Evolutionary conservation across 352 stramenopile species (phyloP).

Genomic region (Phytophthora citricola): DNA sequence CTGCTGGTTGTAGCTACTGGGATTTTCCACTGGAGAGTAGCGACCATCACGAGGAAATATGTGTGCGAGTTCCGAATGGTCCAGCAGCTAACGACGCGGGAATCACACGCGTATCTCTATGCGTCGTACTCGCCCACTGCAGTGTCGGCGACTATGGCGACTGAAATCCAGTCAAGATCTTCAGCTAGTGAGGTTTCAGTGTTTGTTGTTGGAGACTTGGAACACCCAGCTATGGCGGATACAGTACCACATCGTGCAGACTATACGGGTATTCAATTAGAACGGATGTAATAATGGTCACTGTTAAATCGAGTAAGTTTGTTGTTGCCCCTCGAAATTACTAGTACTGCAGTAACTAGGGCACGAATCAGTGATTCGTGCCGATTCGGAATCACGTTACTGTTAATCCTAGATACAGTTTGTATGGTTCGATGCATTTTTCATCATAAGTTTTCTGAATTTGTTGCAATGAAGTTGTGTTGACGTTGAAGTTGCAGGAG

Average conservation of each 20-base stretch:
- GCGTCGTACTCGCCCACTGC: conserved; percentile 14
- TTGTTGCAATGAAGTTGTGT: too few species aligned
- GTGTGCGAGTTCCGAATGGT: conserved; percentile 44
- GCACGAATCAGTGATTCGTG: too few species aligned
- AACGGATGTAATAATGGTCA: not conserved
- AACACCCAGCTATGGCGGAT: not conserved
- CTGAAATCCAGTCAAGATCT: conserved; percentile 24
- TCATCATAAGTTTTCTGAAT: too few species aligned
- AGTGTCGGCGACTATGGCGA: conserved; percentile 24
- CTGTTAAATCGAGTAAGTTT: too few species aligned
- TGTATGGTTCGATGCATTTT: too few species aligned
- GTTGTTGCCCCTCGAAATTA: too few species aligned
- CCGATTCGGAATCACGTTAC: too few species aligned
- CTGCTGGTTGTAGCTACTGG: conserved; percentile 32
- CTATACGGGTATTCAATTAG: not conserved
- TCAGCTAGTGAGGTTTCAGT: conserved; percentile 16
- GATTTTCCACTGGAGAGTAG: conserved; percentile 39
- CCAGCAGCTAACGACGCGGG: conserved; percentile 16
- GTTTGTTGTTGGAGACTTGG: not conserved
- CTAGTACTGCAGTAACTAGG: too few species aligned
- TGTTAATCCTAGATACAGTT: too few species aligned
- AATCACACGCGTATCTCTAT: conserved; percentile 1
- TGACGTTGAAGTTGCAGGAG: too few species aligned
- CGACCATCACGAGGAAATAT: conserved; percentile 38
- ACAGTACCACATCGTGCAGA: not conserved